phyloP scores from a whole-genome alignment of 73 alveolate species.

The Blepharisma stoltei region DNA sequence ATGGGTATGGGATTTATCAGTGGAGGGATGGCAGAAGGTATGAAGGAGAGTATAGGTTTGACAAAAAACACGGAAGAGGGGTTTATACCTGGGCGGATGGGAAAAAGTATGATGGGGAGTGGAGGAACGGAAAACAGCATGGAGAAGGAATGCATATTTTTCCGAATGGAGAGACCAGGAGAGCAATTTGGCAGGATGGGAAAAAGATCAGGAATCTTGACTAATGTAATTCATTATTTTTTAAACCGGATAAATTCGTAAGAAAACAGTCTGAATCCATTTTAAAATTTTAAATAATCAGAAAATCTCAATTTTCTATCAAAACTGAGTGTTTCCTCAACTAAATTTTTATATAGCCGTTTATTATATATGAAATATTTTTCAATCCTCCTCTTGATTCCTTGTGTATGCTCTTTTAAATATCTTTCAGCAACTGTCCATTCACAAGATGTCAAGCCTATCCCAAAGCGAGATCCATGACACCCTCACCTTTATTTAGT shows the following conservation, averaged over 20 bases:
- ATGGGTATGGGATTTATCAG: slow-evolving; percentile 82
- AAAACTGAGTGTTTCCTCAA: no score
- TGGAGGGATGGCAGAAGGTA: slow-evolving; percentile 97
- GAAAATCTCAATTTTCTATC: no score
- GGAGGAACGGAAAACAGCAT: slow-evolving; percentile 80
- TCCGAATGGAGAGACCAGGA: slow-evolving; percentile 48
- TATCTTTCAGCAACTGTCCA: slow-evolving; percentile 16
- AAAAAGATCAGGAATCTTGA: background rate
- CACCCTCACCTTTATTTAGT: slow-evolving; percentile 25
- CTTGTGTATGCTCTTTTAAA: background rate
- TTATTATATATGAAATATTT: no score
- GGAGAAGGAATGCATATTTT: slow-evolving; percentile 66
- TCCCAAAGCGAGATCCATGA: slow-evolving; percentile 1
- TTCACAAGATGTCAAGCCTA: slow-evolving; percentile 8
- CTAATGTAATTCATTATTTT: no score
- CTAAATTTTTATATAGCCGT: no score
- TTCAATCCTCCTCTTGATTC: no score
- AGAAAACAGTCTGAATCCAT: no score
- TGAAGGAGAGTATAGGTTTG: slow-evolving; percentile 90
- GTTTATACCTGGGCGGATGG: slow-evolving; percentile 91
- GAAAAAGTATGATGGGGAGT: slow-evolving; percentile 79
- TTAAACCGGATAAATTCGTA: no score
- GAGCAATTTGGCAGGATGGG: slow-evolving; percentile 59
- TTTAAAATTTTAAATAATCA: no score
- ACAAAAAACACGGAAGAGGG: slow-evolving; percentile 92